Evolutionary conservation across 768 basidiomycete species (phyloP).

Genomic region (Termitomyces sp.): DNA sequence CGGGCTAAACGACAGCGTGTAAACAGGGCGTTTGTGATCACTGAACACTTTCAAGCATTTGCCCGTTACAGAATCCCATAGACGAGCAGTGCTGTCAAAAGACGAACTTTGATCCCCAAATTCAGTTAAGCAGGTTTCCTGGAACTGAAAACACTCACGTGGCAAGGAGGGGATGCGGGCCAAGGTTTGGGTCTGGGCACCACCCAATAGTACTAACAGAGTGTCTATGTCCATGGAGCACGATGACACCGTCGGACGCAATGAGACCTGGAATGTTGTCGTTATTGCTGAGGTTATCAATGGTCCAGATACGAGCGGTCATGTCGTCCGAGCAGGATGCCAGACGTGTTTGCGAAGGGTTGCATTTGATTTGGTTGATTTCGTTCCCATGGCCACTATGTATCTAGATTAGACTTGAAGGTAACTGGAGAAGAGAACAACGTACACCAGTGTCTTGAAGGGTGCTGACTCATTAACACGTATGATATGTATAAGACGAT

Average conservation of each 20-base stretch:
- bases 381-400: slow-evolving; percentile 71
- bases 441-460: slow-evolving; percentile 61
- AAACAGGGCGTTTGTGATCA: slow-evolving; percentile 72
- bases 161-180: slow-evolving; percentile 59
- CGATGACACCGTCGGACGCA: slow-evolving; percentile 31
- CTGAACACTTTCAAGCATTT: slow-evolving; percentile 67
- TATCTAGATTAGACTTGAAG: slow-evolving; percentile 7
- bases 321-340: slow-evolving; percentile 83
- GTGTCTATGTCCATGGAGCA: slow-evolving; percentile 62
- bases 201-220: slow-evolving; percentile 67
- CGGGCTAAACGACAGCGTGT: slow-evolving; percentile 73
- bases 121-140: neutral
- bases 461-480: slow-evolving; percentile 50
- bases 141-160: slow-evolving; percentile 46
- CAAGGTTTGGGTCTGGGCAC: slow-evolving; percentile 53
- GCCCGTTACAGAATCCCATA: slow-evolving; percentile 83
- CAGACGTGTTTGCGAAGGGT: slow-evolving; percentile 58
- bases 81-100: slow-evolving; percentile 73
- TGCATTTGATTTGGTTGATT: slow-evolving; percentile 75
- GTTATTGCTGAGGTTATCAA: slow-evolving; percentile 35
- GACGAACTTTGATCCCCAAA: slow-evolving; percentile 50
- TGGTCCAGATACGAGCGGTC: slow-evolving; percentile 75
- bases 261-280: slow-evolving; percentile 42
- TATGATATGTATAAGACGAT: slow-evolving; percentile 59
- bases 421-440: slow-evolving; percentile 7